Evolutionary conservation across 2,329 filamentous ascomycete genomes (phyloP).

Genomic region (Aspergillus nomiae): DNA sequence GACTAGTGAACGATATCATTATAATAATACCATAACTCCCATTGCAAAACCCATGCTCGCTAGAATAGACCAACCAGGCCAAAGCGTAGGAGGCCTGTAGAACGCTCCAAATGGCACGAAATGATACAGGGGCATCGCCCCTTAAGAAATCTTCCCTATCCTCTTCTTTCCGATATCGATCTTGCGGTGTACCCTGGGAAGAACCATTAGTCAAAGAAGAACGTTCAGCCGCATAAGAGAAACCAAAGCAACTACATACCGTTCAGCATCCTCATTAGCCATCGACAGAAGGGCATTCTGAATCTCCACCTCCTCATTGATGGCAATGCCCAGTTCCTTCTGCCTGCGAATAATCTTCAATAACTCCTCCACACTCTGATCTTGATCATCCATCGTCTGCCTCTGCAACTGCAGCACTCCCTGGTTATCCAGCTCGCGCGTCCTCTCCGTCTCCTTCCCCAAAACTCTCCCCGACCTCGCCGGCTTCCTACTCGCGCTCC

Average conservation of each 20-base stretch:
- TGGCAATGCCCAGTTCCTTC: constrained; percentile 63
- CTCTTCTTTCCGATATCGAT: constrained; percentile 51
- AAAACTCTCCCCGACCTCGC: constrained; percentile 53
- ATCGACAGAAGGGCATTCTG: constrained; percentile 63
- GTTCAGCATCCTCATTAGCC: constrained; percentile 60
- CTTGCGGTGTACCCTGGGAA: constrained; percentile 45
- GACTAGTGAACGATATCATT: constrained; percentile 1
- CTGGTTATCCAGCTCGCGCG: constrained; percentile 64
- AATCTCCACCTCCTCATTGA: constrained; percentile 63
- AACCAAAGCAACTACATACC: constrained; percentile 32
- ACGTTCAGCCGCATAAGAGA: background rate
- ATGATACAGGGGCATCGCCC: background rate
- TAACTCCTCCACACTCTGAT: constrained; percentile 60
- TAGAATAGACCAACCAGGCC: constrained; percentile 4
- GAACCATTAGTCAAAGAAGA: constrained; percentile 18
- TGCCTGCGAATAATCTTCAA: constrained; percentile 61
- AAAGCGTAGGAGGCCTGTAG: background rate
- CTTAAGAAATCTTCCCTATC: constrained; percentile 49
- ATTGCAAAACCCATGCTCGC: constrained; percentile 1
- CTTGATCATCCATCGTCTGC: constrained; percentile 64
- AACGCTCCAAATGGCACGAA: background rate
- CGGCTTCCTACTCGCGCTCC: constrained; percentile 24
- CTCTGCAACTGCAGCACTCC: constrained; percentile 65
- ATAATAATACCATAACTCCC: constrained; percentile 4
- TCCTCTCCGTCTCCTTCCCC: constrained; percentile 61